Evolutionary conservation across 2,329 filamentous ascomycete genomes (phyloP), one percentile per base, ranked within the genome.

Genomic region (Colletotrichum zoysiae): DNA sequence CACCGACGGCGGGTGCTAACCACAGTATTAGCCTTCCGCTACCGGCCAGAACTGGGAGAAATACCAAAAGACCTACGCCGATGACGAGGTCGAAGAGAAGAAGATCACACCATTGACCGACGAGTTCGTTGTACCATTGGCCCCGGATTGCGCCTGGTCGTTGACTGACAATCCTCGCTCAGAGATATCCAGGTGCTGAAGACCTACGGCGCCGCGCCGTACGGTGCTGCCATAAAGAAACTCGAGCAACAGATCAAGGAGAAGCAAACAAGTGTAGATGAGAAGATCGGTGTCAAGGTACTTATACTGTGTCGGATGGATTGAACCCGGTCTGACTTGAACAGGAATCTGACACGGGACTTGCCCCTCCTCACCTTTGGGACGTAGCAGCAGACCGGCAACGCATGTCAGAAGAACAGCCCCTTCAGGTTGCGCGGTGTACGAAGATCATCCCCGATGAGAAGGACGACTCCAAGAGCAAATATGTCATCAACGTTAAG

Each of bases 401-500:
- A 89, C 94, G 96, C 79, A 99, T 99, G 96, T 91, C 92, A 75
- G 96, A 99, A 85, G 96, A 99, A 85, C 96, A 99, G 79, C 96
- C 96, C 55, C 89, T 98, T 77, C 96, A 99, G 85, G 96, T 99
- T 75, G 96, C 96, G 75, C 90, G 96, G 79, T 99, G 96, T 88
- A 99, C 96, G 72, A 99, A 99, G 88, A 99, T 99, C 82, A 99
- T 99, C 77, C 91, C 95, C 73, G 95, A 98, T 80, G 95, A 97
- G 81, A 95, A 96, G 84, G 95, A 98, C 81, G 88, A 94, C 73
- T 93, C 97, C 74, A 99, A 99, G 90, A 97, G 93, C 90, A 99
- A 98, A 91, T 99, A 99, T 86, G 95, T 99, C 79, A 99, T 99
- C 89, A 99, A 99, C 84, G 95, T 99, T 77, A 99, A 99, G 88